Conservation (phyloP, 2,329 filamentous ascomycete genomes). For the Alternaria metachromatica region DNA sequence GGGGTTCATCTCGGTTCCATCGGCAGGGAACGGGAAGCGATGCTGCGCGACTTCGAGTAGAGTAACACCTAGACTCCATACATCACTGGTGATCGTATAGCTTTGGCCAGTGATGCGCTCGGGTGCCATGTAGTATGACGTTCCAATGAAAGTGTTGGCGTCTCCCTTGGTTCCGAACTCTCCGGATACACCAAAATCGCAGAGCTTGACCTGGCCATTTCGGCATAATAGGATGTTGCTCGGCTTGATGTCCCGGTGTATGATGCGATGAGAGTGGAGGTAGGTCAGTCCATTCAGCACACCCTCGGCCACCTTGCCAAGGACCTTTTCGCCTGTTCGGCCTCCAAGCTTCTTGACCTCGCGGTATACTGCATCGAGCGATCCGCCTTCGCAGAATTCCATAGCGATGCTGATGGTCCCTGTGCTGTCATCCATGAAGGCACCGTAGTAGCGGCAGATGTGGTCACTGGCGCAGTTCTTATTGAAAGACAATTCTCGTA, state of each 20-base stretch:
- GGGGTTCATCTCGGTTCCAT: constrained; percentile 94
- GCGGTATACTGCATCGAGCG: constrained; percentile 93
- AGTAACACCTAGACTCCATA: constrained; percentile 97
- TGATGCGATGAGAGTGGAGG: constrained; percentile 93
- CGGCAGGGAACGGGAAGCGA: constrained; percentile 96
- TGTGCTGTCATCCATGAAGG: constrained; percentile 94
- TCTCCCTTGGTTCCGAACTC: constrained; percentile 99
- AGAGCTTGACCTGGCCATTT: constrained; percentile 89
- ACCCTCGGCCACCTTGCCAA: constrained; percentile 95
- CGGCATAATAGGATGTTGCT: constrained; percentile 95
- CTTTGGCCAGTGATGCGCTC: constrained; percentile 97
- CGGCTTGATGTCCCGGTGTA: constrained; percentile 98
- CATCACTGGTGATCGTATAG: constrained; percentile 98
- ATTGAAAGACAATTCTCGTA: constrained; percentile 96
- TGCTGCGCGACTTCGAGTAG: constrained; percentile 99
- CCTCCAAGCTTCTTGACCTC: constrained; percentile 96
- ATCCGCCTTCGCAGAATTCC: constrained; percentile 98
- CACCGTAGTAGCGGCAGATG: constrained; percentile 97
- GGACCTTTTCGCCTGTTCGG: constrained; percentile 93
- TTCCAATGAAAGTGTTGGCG: constrained; percentile 98
- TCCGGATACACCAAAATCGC: constrained; percentile 96
- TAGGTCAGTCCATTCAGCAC: constrained; percentile 94
- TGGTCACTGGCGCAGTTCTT: constrained; percentile 95
- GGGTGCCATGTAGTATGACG: constrained; percentile 98
- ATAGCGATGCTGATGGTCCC: constrained; percentile 98